A percentile compares a stretch with the other conserved stretches of the same genome.
Evolutionary conservation across 306 rosid genomes (phyloP).

Genomic region (Quercus parvula): DNA sequence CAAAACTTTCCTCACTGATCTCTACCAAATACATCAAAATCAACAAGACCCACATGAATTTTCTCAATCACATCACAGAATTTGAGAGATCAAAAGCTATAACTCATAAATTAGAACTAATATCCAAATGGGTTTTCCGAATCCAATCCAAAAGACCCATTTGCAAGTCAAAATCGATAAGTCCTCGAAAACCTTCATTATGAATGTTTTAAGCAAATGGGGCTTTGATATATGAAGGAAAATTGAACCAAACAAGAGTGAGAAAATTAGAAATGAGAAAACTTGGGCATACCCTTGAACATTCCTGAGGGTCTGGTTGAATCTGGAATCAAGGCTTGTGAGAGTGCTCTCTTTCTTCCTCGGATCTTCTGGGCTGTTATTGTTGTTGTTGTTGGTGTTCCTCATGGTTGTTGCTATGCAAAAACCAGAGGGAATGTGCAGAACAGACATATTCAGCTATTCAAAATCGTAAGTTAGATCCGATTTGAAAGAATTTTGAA

Average conservation of each 20-base stretch:
- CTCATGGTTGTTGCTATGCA: conserved; percentile 56
- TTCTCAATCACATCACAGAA: conserved; percentile 1
- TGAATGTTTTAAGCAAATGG: conserved; percentile 1
- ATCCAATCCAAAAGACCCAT: conserved; percentile 8
- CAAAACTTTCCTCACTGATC: conserved; percentile 3
- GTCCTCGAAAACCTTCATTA: not conserved
- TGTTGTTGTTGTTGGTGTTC: conserved; percentile 31
- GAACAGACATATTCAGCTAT: too few relatives aligned
- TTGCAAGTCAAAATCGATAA: conserved; percentile 15
- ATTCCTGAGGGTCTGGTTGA: conserved; percentile 85
- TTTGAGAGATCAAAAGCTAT: conserved; percentile 22
- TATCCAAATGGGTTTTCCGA: conserved; percentile 4
- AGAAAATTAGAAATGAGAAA: conserved; percentile 10
- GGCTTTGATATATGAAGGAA: conserved; percentile 25
- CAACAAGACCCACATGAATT: conserved; percentile 8
- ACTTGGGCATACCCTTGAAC: conserved; percentile 69
- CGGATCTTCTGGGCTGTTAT: conserved; percentile 39
- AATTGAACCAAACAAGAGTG: conserved; percentile 1
- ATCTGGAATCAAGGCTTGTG: conserved; percentile 64
- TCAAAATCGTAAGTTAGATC: too few relatives aligned
- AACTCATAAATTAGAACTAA: conserved; percentile 5
- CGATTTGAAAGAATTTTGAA: too few relatives aligned
- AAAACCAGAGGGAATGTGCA: not conserved
- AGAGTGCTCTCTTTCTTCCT: conserved; percentile 42
- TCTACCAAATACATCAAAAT: conserved; percentile 18